Conservation (phyloP, 495 filamentous ascomycete species). For the Penicillium chermesinum region DNA sequence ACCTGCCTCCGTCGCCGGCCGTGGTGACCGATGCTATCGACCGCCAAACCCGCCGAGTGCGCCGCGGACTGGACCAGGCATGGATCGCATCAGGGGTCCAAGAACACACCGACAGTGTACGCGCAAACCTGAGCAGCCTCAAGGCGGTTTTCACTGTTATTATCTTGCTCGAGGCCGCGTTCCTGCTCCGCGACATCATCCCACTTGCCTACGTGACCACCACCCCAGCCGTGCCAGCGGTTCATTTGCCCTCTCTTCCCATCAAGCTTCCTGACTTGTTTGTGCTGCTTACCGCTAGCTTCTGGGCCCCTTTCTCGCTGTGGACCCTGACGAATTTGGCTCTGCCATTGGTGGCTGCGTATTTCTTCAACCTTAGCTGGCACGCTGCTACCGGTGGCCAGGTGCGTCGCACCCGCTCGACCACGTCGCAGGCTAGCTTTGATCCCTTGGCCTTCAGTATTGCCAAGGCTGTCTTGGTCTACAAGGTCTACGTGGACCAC, state of each 20-base stretch:
- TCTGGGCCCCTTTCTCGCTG: slow-evolving; percentile 76
- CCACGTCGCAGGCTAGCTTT: slow-evolving; percentile 48
- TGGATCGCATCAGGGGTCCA: slow-evolving; percentile 43
- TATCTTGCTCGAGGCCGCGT: slow-evolving; percentile 54
- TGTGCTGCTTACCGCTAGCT: slow-evolving; percentile 63
- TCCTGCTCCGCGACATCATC: slow-evolving; percentile 37
- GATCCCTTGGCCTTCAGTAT: slow-evolving; percentile 90
- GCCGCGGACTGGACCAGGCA: slow-evolving; percentile 40
- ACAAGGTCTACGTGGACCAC: slow-evolving; percentile 69
- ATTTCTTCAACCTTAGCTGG: slow-evolving; percentile 79
- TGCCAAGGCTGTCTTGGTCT: slow-evolving; percentile 73
- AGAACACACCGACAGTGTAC: slow-evolving; percentile 45
- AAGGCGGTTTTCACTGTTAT: slow-evolving; percentile 64
- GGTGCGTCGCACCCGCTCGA: slow-evolving; percentile 18
- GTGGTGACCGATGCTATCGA: slow-evolving; percentile 80
- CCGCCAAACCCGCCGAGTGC: slow-evolving; percentile 59
- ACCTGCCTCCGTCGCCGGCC: slow-evolving; percentile 75
- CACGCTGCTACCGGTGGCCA: slow-evolving; percentile 31
- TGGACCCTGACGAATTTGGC: slow-evolving; percentile 71
- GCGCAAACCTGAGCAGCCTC: slow-evolving; percentile 58
- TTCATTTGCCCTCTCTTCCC: slow-evolving; percentile 37
- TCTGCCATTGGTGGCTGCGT: slow-evolving; percentile 65
- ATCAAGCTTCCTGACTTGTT: slow-evolving; percentile 79
- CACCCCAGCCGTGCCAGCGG: slow-evolving; percentile 52
- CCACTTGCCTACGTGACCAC: slow-evolving; percentile 66